These are phyloP conservation scores for Lyophyllum atratum DNA, from an alignment of 768 basidiomycete species.

Conservation along the genomic window DNA sequence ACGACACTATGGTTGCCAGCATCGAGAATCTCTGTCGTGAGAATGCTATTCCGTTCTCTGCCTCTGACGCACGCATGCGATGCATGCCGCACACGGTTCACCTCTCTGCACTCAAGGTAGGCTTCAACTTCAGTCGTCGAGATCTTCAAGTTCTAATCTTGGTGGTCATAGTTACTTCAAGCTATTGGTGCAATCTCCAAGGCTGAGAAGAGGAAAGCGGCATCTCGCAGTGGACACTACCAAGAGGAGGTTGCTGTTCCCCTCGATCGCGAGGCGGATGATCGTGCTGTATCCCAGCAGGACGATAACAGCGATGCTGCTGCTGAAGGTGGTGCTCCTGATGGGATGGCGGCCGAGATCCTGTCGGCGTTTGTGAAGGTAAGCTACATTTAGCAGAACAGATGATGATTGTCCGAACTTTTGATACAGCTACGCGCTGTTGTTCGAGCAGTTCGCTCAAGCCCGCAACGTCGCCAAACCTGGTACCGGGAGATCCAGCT, in stretches of 20 bases:
- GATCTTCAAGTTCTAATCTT: background rate
- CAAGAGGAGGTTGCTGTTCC: conserved; percentile 20
- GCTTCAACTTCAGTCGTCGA: background rate
- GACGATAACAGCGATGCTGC: background rate
- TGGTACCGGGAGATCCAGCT: conserved; percentile 18
- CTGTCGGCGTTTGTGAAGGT: conserved; percentile 6
- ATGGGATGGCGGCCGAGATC: too few species aligned
- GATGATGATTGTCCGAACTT: background rate
- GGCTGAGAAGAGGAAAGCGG: conserved; percentile 18
- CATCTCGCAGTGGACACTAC: conserved; percentile 16
- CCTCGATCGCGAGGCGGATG: background rate
- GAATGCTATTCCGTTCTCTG: conserved; percentile 24
- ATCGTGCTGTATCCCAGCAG: background rate
- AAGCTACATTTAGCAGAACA: too few species aligned
- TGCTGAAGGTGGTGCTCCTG: too few species aligned
- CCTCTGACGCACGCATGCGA: conserved; percentile 23
- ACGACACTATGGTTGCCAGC: conserved; percentile 30
- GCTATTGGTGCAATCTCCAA: conserved; percentile 27
- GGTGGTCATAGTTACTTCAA: conserved; percentile 35
- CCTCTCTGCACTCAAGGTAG: conserved; percentile 32
- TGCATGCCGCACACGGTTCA: conserved; percentile 42
- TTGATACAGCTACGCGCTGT: conserved; percentile 30
- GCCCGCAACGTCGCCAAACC: conserved; percentile 21
- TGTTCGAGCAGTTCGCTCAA: conserved; percentile 20
- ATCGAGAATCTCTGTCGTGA: conserved; percentile 18